Conservation (phyloP, 2,329 filamentous ascomycete species). For the Aspergillaceae sp. region DNA sequence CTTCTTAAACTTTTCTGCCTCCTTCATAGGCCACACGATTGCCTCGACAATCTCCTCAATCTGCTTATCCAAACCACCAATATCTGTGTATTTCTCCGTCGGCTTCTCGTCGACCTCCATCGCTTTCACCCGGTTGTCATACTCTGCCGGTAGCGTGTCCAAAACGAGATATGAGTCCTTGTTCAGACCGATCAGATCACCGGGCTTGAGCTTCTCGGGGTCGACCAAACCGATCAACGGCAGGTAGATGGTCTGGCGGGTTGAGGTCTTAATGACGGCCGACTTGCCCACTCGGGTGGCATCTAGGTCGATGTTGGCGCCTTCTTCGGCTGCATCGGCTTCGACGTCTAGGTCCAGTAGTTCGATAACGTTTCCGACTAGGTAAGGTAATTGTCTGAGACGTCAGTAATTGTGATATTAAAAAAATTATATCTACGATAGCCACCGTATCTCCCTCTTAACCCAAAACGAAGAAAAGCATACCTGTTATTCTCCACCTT, state of each 20-base stretch:
- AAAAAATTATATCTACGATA: no score
- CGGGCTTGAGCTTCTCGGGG: constrained; percentile 87
- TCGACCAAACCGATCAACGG: constrained; percentile 95
- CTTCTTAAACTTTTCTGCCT: constrained; percentile 98
- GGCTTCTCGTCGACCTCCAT: constrained; percentile 99
- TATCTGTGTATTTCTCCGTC: constrained; percentile 97
- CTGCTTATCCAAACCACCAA: constrained; percentile 95
- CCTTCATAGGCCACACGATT: constrained; percentile 99
- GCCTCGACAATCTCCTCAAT: constrained; percentile 98
- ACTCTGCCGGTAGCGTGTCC: constrained; percentile 93
- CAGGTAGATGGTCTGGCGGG: constrained; percentile 95
- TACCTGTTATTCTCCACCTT: constrained; percentile 99
- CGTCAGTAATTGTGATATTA: no score
- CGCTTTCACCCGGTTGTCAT: constrained; percentile 96
- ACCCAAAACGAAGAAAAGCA: background rate
- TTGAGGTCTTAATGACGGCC: constrained; percentile 98
- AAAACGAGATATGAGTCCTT: constrained; percentile 98
- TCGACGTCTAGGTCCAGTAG: constrained; percentile 93
- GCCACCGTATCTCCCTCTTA: background rate
- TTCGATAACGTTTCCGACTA: constrained; percentile 97
- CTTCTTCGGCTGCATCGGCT: constrained; percentile 91
- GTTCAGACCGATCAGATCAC: constrained; percentile 94
- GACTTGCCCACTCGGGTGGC: constrained; percentile 95
- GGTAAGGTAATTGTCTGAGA: constrained; percentile 73
- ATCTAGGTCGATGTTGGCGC: constrained; percentile 96